Evolutionary conservation across 1,284 basidiomycete species (phyloP), one percentile per base, ranked within the genome.

Genomic region (Ustilago tritici): DNA sequence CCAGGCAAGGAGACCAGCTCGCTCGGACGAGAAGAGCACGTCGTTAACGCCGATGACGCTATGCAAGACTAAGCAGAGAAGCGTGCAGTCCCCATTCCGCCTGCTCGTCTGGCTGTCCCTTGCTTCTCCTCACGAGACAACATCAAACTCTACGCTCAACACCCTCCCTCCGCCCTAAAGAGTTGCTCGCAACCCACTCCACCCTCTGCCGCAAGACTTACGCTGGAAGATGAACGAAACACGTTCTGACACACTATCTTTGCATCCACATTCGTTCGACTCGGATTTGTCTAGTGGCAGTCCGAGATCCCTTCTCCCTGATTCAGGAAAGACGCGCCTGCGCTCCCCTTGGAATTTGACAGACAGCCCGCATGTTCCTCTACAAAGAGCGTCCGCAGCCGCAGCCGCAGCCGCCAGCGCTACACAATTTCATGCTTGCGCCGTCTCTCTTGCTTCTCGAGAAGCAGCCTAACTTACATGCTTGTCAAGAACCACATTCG

Each of bases 1-100:
- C 79, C 81, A 4, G 70, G 70, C 38, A 83, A 83, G 61, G 81
- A 83, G 69, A 73, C 61, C 63, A 78, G 75, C 66, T 68, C 69
- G 47, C 78, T 83, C 28, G 80, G 76, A 19, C 62, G 78, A 28
- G 70, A 76, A 64, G 73, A 73, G 59, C 70, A 78, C 54, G 70
- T 74, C 55, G 47, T 81, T 55, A 78, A 74, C 59, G 81, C 79
- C 49, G 81, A 79, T 32, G 81, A 82, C 35, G 61, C 62, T 28
- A 82, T 82, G 81, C 75, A 79, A 38, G 81, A 82, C 59, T 81
- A 52, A 68, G 57, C 38, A 31, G 28, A 19, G 4, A 19, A 46
- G 43, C 43, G 11, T 46, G 19, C n/a, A 19, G 23, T 19, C 43
- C 19, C n/a, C 14, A 12, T 41, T 12, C 12, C 40, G 7, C 40